Evolutionary conservation across 495 filamentous ascomycete genomes (phyloP).

Genomic region (Xylaria venustula): DNA sequence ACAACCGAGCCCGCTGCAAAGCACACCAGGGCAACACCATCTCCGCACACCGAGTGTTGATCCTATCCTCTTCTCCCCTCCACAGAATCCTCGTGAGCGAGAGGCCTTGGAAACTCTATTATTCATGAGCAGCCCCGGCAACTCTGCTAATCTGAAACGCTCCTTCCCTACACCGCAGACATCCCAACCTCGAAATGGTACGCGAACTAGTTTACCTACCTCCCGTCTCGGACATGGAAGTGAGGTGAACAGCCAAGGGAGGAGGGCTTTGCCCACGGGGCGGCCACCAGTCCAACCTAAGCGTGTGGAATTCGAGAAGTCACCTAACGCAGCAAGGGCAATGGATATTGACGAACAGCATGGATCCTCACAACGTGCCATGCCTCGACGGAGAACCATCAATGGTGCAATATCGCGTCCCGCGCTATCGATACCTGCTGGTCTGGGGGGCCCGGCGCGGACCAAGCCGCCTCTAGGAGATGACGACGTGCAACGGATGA

Average conservation of each 20-base stretch:
- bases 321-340: constrained; percentile 27
- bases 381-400: constrained; percentile 35
- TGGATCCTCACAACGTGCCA: constrained; percentile 38
- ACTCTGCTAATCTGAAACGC: constrained; percentile 60
- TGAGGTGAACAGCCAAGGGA: constrained; percentile 27
- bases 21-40: constrained; percentile 22
- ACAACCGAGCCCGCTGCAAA: constrained; percentile 39
- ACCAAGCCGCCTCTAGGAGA: constrained; percentile 37
- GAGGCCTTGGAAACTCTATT: constrained; percentile 85
- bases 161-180: constrained; percentile 36
- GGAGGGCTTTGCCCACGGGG: constrained; percentile 46
- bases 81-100: constrained; percentile 63
- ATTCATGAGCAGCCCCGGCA: constrained; percentile 84
- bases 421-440: constrained; percentile 40
- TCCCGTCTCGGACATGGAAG: constrained; percentile 23
- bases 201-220: constrained; percentile 41
- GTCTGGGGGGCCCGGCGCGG: constrained; percentile 33
- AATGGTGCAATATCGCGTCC: constrained; percentile 31
- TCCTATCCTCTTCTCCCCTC: constrained; percentile 52
- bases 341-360: constrained; percentile 47
- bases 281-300: constrained; percentile 38
- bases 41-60: constrained; percentile 61
- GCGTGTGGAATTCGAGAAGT: constrained; percentile 48
- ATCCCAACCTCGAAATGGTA: constrained; percentile 18
- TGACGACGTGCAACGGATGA: constrained; percentile 48